phyloP scores from a whole-genome alignment of 805 yeast genomes.

The Barnettozyma botsteinii region DNA sequence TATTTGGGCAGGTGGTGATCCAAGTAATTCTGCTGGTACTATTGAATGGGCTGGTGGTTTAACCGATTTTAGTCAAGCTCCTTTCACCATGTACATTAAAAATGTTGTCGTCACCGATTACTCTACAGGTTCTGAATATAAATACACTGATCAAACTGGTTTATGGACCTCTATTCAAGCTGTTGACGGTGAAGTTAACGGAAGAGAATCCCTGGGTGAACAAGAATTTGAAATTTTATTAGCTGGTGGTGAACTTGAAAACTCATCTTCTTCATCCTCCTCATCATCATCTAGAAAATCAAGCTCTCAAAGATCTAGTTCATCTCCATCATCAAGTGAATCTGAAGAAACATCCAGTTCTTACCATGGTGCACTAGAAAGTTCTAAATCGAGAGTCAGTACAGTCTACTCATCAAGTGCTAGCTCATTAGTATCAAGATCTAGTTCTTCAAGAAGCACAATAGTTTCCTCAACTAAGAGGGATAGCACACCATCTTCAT shows the following conservation, averaged over 20 bases:
- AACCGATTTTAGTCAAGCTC: slow-evolving; percentile 59
- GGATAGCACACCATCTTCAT: not conserved
- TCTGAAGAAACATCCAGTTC: not conserved
- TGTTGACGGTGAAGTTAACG: slow-evolving; percentile 53
- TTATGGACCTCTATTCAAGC: slow-evolving; percentile 55
- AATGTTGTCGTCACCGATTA: slow-evolving; percentile 60
- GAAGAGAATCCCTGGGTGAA: slow-evolving; percentile 45
- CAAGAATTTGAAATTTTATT: slow-evolving; percentile 36
- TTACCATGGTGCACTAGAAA: slow-evolving; percentile 3
- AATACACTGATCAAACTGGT: slow-evolving; percentile 52
- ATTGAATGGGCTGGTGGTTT: slow-evolving; percentile 81
- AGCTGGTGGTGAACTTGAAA: slow-evolving; percentile 26
- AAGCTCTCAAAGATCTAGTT: slow-evolving; percentile 3
- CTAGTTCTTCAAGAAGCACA: slow-evolving; percentile 11
- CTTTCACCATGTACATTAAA: slow-evolving; percentile 62
- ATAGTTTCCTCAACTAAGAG: not conserved
- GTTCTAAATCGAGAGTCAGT: slow-evolving; percentile 7
- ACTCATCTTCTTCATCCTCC: slow-evolving; percentile 2
- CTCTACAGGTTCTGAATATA: slow-evolving; percentile 56
- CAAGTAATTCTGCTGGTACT: slow-evolving; percentile 57
- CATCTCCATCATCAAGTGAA: slow-evolving; percentile 6
- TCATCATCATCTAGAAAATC: not conserved
- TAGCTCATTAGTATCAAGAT: slow-evolving; percentile 3
- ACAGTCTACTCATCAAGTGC: slow-evolving; percentile 10
- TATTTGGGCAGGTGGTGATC: slow-evolving; percentile 81